A percentile compares a stretch with the other conserved stretches of the same genome.
phyloP scores from a whole-genome alignment of 2,329 filamentous ascomycete species.

The Thermochaetoides dissita region DNA sequence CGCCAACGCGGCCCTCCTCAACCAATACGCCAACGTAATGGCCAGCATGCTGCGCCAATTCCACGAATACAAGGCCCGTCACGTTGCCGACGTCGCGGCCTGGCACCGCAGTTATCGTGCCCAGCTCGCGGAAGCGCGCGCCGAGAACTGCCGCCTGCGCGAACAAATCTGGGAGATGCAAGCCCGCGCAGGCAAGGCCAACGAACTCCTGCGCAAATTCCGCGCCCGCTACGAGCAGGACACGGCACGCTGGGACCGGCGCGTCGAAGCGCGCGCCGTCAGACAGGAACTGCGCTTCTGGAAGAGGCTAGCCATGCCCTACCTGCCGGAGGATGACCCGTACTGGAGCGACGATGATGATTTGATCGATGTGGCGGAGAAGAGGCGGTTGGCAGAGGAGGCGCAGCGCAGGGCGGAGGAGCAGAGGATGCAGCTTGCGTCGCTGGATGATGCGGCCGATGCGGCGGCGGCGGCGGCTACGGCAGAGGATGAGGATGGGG shows the following conservation, averaged over 20 bases:
- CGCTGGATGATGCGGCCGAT: constrained; percentile 12
- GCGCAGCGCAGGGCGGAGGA: constrained; percentile 31
- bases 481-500: constrained; percentile 8
- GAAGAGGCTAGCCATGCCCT: constrained; percentile 52
- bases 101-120: constrained; percentile 55
- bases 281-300: constrained; percentile 50
- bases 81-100: constrained; percentile 44
- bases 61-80: constrained; percentile 51
- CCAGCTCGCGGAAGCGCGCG: constrained; percentile 50
- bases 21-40: constrained; percentile 43
- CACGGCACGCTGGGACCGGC: constrained; percentile 36
- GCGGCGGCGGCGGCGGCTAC: constrained; percentile 4
- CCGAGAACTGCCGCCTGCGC: constrained; percentile 47
- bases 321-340: constrained; percentile 43
- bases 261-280: constrained; percentile 36
- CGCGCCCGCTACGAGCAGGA: constrained; percentile 43
- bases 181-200: constrained; percentile 42
- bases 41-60: constrained; percentile 47
- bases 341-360: constrained; percentile 55
- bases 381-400: constrained; percentile 37
- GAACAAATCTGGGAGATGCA: constrained; percentile 57
- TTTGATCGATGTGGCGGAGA: constrained; percentile 46
- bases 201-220: constrained; percentile 43
- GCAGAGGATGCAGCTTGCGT: constrained; percentile 9
- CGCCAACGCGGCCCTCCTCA: constrained; percentile 43